These are phyloP conservation scores for Vigna trinervia DNA, from an alignment of 306 rosid genomes.

Conservation along the genomic window DNA sequence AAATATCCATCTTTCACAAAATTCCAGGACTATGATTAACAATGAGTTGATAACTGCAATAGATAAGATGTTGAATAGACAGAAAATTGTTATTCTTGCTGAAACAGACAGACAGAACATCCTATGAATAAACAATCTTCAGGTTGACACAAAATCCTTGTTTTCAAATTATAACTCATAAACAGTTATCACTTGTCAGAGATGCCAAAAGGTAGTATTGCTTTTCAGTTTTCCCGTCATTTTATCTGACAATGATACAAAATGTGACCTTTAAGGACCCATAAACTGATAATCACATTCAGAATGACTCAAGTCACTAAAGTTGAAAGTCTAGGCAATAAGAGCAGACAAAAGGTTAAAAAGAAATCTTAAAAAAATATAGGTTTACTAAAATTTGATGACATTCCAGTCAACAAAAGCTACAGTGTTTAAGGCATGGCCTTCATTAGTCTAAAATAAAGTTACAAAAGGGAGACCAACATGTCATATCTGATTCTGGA, in stretches of 20 bases:
- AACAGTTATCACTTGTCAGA: background rate
- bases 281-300: slow-evolving; percentile 1
- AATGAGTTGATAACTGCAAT: background rate
- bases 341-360: slow-evolving; percentile 10
- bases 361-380: background rate
- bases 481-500: slow-evolving; percentile 24
- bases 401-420: background rate
- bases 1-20: slow-evolving; percentile 10
- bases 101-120: slow-evolving; percentile 18
- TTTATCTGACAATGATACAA: slow-evolving; percentile 1
- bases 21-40: slow-evolving; percentile 1
- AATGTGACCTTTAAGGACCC: slow-evolving; percentile 13
- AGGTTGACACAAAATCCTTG: slow-evolving; percentile 2
- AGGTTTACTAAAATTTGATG: background rate
- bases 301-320: slow-evolving; percentile 2
- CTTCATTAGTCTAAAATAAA: slow-evolving; percentile 24
- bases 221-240: slow-evolving; percentile 16
- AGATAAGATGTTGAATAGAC: slow-evolving; percentile 8
- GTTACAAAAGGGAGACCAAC: slow-evolving; percentile 2
- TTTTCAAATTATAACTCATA: background rate
- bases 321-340: background rate
- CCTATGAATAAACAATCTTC: slow-evolving; percentile 10
- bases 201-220: background rate
- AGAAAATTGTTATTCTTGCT: slow-evolving; percentile 19
- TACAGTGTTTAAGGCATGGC: slow-evolving; percentile 1